These are phyloP conservation scores for Rhazya stricta DNA, from an alignment of 257 asterid genomes.

Conservation along the genomic window DNA sequence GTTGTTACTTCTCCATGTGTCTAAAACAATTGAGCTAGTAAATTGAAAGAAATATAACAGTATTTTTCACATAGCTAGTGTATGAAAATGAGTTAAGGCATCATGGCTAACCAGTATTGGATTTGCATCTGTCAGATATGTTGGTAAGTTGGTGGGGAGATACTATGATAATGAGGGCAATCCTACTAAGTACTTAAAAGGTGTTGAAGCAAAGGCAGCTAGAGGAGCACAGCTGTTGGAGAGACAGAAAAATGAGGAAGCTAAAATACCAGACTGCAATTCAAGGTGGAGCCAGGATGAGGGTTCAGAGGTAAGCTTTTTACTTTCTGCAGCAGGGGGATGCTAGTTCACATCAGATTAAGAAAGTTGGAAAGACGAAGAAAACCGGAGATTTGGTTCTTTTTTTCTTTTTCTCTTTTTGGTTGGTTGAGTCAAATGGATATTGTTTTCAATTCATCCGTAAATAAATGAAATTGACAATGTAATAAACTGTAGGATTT, in stretches of 20 bases:
- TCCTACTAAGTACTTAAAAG: slow-evolving; percentile 80
- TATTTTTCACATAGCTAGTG: background rate
- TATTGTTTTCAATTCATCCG: background rate
- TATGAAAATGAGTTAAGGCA: background rate
- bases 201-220: slow-evolving; percentile 86
- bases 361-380: background rate
- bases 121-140: slow-evolving; percentile 36
- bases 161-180: slow-evolving; percentile 69
- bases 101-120: background rate
- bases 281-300: slow-evolving; percentile 92
- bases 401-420: background rate
- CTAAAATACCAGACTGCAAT: slow-evolving; percentile 67
- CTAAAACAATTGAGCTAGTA: background rate
- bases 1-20: background rate
- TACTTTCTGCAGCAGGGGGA: background rate
- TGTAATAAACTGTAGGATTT: background rate
- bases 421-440: background rate
- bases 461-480: background rate
- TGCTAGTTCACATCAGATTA: background rate
- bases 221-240: slow-evolving; percentile 90
- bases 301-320: slow-evolving; percentile 74
- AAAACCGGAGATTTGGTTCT: background rate
- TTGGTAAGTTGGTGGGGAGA: slow-evolving; percentile 78
- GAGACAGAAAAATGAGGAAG: slow-evolving; percentile 82
- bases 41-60: background rate